A percentile compares a stretch with the other conserved stretches of the same genome.
Evolutionary conservation across 2,329 filamentous ascomycete species (phyloP).

Genomic region (Paracoccidioides lutzii): DNA sequence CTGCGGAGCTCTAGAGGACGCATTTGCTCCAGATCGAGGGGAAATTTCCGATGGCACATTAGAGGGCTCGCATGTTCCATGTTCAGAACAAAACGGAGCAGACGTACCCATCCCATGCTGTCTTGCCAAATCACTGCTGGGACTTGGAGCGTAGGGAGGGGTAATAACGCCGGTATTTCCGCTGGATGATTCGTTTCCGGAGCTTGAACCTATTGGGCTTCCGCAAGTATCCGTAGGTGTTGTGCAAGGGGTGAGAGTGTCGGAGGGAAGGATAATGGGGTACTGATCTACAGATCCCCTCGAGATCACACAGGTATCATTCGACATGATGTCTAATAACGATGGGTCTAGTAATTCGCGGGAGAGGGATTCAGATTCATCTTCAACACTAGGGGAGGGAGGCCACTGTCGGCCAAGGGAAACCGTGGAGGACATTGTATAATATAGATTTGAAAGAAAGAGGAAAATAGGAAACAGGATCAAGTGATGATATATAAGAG

Average conservation of each 20-base stretch:
- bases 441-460: conserved; percentile 4
- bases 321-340: conserved; percentile 10
- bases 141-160: conserved; percentile 10
- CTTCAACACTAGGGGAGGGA: conserved; percentile 34
- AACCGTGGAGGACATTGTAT: conserved; percentile 15
- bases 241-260: conserved; percentile 12
- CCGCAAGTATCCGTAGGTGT: conserved; percentile 8
- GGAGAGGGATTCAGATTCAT: conserved; percentile 30
- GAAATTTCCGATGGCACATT: not conserved
- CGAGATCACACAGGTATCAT: conserved; percentile 12
- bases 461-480: conserved; percentile 3
- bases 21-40: not conserved
- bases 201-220: conserved; percentile 5
- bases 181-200: conserved; percentile 17
- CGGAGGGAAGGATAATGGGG: conserved; percentile 28
- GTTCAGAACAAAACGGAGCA: not conserved
- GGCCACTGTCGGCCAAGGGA: conserved; percentile 25
- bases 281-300: conserved; percentile 34
- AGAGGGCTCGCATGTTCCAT: not conserved
- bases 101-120: not conserved
- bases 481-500: not conserved
- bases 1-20: not conserved
- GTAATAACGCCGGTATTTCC: conserved; percentile 19
- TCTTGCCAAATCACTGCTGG: not conserved
- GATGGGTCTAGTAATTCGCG: conserved; percentile 26